Evolutionary conservation across 306 rosid genomes (phyloP).

Genomic region (Vicia villosa): DNA sequence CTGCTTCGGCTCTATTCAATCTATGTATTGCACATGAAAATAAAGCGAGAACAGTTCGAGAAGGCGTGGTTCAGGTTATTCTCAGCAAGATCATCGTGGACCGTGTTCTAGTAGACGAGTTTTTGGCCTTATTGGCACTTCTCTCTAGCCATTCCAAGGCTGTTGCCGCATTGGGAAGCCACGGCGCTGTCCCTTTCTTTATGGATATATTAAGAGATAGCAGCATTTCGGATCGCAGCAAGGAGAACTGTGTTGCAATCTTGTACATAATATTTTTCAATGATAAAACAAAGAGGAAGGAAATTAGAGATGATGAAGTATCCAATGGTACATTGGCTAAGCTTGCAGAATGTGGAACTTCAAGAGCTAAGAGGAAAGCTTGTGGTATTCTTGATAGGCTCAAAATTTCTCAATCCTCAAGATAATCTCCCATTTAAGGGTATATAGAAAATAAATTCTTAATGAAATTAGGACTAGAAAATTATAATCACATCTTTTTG

Average conservation of each 20-base stretch:
- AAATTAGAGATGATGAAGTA: conserved; percentile 66
- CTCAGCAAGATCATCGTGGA: conserved; percentile 58
- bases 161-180: conserved; percentile 58
- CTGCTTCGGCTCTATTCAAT: conserved; percentile 64
- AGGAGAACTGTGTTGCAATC: conserved; percentile 70
- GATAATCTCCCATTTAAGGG: not conserved
- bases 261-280: conserved; percentile 48
- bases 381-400: conserved; percentile 65
- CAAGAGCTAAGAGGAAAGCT: conserved; percentile 79
- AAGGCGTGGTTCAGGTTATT: conserved; percentile 57
- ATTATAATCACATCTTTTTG: conserved; percentile 5
- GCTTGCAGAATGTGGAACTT: conserved; percentile 65
- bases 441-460: conserved; percentile 2
- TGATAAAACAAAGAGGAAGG: conserved; percentile 56
- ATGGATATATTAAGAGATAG: conserved; percentile 51
- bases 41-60: conserved; percentile 55
- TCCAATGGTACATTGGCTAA: conserved; percentile 49
- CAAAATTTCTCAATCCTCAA: conserved; percentile 40
- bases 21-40: conserved; percentile 62
- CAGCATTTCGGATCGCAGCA: conserved; percentile 49
- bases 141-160: conserved; percentile 61
- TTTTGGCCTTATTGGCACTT: conserved; percentile 63
- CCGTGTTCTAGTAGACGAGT: conserved; percentile 56
- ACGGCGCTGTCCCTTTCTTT: conserved; percentile 55
- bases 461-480: not conserved